These are phyloP conservation scores for Aegilops umbellulata DNA, from an alignment of 176 grass and related monocot genomes.

Conservation along the genomic window DNA sequence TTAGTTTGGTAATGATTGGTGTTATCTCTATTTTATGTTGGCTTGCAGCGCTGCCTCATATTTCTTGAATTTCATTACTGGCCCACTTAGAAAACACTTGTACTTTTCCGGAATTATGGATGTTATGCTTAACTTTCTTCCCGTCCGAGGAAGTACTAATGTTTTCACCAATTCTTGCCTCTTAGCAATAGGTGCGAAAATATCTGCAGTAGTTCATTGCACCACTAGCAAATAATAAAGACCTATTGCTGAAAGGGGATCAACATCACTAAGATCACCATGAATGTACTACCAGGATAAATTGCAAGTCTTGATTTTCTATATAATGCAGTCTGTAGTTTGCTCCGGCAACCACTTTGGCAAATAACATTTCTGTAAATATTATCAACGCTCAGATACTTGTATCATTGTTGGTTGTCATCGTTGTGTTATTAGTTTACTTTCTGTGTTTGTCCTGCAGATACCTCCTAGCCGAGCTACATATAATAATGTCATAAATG, in stretches of 20 bases:
- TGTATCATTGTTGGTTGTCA: not conserved
- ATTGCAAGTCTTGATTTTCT: constrained; percentile 1
- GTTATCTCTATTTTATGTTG: not conserved
- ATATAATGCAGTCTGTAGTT: not conserved
- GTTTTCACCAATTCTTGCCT: not conserved
- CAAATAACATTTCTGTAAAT: not conserved
- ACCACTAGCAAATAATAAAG: not conserved
- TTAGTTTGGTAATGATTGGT: not conserved
- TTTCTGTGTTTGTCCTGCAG: constrained; percentile 38
- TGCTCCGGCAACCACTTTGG: not conserved
- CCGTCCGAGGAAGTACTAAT: not conserved
- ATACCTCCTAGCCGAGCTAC: constrained; percentile 80
- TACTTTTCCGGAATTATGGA: not conserved
- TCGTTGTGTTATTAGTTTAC: constrained; percentile 5
- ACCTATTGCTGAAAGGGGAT: constrained; percentile 4
- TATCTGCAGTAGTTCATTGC: not conserved
- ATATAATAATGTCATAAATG: constrained; percentile 97
- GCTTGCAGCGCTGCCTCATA: not conserved
- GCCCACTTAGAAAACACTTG: not conserved
- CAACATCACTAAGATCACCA: constrained; percentile 13
- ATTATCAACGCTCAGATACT: not conserved
- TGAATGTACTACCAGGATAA: not conserved
- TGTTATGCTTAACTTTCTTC: not conserved
- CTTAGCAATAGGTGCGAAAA: not conserved
- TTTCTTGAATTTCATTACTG: not conserved